Evolutionary conservation across 139 green algal genomes (phyloP).

Genomic region (Chlamydomonas asymmetrica): DNA sequence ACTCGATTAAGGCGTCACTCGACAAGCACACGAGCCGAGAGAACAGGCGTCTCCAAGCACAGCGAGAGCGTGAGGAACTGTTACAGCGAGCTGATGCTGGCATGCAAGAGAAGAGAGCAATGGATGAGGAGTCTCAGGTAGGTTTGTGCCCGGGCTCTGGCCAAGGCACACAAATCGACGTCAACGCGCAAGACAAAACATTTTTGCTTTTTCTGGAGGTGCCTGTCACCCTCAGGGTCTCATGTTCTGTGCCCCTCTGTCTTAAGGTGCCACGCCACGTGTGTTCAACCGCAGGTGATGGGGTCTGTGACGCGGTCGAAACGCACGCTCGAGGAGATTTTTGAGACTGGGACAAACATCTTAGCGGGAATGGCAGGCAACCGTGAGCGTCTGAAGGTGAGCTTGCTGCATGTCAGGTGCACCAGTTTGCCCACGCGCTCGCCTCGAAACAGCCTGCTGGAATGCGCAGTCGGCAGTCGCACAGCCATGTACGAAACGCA

Average conservation of each 20-base stretch:
- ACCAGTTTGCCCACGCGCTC: background rate
- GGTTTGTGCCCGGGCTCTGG: no score
- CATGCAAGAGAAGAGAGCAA: background rate
- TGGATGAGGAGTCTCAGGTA: slow-evolving; percentile 60
- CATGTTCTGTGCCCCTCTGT: no score
- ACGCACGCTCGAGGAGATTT: slow-evolving; percentile 76
- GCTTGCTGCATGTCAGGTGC: background rate
- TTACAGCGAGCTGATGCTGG: slow-evolving; percentile 39
- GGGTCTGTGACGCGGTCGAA: slow-evolving; percentile 62
- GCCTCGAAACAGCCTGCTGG: background rate
- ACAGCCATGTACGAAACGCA: no score
- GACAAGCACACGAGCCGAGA: slow-evolving; percentile 30
- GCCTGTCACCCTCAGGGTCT: no score
- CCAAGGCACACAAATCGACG: no score
- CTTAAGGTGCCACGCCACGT: no score
- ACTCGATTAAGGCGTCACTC: slow-evolving; percentile 45
- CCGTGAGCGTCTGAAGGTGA: slow-evolving; percentile 81
- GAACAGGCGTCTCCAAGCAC: slow-evolving; percentile 26
- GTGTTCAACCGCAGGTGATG: slow-evolving; percentile 18
- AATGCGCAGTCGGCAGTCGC: no score
- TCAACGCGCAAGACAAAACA: no score
- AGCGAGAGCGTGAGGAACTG: slow-evolving; percentile 72
- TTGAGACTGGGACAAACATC: slow-evolving; percentile 70
- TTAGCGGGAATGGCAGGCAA: slow-evolving; percentile 74
- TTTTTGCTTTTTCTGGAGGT: no score